These are phyloP conservation scores for Penicillium occitanis DNA, from an alignment of 2,329 filamentous ascomycete genomes.

Conservation along the genomic window DNA sequence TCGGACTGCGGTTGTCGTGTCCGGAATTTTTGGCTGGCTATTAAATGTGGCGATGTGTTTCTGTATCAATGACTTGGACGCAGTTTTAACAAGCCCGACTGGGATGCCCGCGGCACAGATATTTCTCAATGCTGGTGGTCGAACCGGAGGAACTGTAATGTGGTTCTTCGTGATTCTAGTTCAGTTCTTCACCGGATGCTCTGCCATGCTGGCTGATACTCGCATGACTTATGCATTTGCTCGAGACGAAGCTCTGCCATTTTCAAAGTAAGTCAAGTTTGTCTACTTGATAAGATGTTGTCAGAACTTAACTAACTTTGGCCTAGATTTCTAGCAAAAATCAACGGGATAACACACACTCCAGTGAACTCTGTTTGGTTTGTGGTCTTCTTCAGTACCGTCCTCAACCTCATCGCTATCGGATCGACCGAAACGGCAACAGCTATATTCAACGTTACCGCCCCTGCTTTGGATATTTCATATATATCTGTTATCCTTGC, in stretches of 20 bases:
- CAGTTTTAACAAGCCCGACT: conserved; percentile 57
- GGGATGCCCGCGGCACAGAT: conserved; percentile 61
- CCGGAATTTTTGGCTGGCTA: conserved; percentile 61
- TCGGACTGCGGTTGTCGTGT: conserved; percentile 58
- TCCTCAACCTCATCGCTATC: conserved; percentile 52
- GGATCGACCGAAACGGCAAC: conserved; percentile 47
- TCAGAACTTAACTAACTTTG: neutral
- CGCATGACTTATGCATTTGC: conserved; percentile 63
- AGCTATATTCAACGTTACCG: conserved; percentile 55
- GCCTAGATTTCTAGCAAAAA: conserved; percentile 51
- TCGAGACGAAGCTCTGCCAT: conserved; percentile 60
- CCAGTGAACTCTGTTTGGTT: conserved; percentile 65
- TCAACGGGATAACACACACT: conserved; percentile 57
- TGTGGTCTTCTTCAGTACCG: conserved; percentile 57
- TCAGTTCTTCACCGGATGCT: conserved; percentile 64
- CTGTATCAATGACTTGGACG: conserved; percentile 59
- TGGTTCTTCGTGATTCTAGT: conserved; percentile 63
- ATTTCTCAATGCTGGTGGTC: conserved; percentile 61
- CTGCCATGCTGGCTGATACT: conserved; percentile 64
- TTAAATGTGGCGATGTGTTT: conserved; percentile 64
- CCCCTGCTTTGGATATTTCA: conserved; percentile 53
- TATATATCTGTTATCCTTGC: conserved; percentile 63
- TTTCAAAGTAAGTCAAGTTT: conserved; percentile 50
- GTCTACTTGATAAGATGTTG: neutral
- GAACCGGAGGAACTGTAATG: conserved; percentile 58